A percentile compares a stretch with the other conserved stretches of the same genome.
These are phyloP conservation scores for Penicillium diatomitis DNA, from an alignment of 495 filamentous ascomycete species.

Conservation along the genomic window DNA sequence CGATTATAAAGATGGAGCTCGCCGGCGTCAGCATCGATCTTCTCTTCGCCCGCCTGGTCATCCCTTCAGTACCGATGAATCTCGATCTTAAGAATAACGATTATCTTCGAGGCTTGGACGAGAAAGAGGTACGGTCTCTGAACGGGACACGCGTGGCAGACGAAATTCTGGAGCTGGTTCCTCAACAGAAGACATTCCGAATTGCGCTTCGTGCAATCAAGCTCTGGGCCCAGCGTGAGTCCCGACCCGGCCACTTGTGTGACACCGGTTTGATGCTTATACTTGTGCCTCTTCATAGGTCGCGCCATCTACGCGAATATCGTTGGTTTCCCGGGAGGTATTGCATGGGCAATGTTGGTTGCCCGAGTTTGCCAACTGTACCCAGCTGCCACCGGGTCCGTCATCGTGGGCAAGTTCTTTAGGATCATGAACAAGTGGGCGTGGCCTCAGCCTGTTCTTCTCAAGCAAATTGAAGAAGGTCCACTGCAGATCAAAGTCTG, in stretches of 20 bases:
- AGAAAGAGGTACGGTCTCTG: conserved; percentile 74
- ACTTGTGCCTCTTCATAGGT: conserved; percentile 23
- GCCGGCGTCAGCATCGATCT: conserved; percentile 89
- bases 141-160: conserved; percentile 92
- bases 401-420: conserved; percentile 89
- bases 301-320: conserved; percentile 92
- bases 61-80: conserved; percentile 61
- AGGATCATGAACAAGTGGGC: conserved; percentile 81
- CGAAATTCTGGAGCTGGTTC: conserved; percentile 80
- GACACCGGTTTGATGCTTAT: background rate
- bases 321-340: conserved; percentile 90
- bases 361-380: conserved; percentile 96
- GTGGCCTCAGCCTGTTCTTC: conserved; percentile 84
- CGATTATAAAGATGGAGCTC: conserved; percentile 91
- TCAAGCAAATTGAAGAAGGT: conserved; percentile 82
- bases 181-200: conserved; percentile 79
- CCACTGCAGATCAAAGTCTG: conserved; percentile 75
- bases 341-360: conserved; percentile 96
- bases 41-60: conserved; percentile 73
- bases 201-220: conserved; percentile 86
- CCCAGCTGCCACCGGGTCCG: conserved; percentile 77
- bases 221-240: conserved; percentile 81
- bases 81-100: conserved; percentile 72
- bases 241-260: background rate
- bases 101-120: conserved; percentile 76